Conservation (phyloP, 2,329 filamentous ascomycete genomes). For the Fusarium nurragi region DNA sequence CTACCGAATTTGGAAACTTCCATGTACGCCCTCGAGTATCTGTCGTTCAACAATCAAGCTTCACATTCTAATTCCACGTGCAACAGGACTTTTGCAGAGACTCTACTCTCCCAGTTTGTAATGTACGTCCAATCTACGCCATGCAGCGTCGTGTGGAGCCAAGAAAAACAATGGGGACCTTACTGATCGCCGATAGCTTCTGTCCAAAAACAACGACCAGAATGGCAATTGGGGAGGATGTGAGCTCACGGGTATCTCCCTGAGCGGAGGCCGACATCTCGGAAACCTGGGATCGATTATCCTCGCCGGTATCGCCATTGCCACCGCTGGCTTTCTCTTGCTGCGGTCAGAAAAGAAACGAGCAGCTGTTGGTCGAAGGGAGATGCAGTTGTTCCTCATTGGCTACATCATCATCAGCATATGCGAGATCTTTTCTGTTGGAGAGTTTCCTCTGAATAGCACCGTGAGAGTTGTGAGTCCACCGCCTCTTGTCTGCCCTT, state of each 20-base stretch:
- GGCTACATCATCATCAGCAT: slow-evolving; percentile 89
- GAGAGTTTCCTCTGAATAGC: slow-evolving; percentile 80
- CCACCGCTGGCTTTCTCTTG: slow-evolving; percentile 72
- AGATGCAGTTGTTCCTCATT: slow-evolving; percentile 94
- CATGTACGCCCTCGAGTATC: slow-evolving; percentile 53
- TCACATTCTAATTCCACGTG: slow-evolving; percentile 38
- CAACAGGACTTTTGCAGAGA: slow-evolving; percentile 82
- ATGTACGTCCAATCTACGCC: slow-evolving; percentile 66
- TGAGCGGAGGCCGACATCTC: slow-evolving; percentile 72
- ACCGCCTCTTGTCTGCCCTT: neutral
- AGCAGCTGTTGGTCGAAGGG: slow-evolving; percentile 92
- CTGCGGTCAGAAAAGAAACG: slow-evolving; percentile 87
- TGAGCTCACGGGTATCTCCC: slow-evolving; percentile 75
- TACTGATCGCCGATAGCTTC: slow-evolving; percentile 43
- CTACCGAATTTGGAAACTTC: slow-evolving; percentile 70
- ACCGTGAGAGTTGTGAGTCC: slow-evolving; percentile 75
- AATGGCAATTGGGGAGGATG: slow-evolving; percentile 74
- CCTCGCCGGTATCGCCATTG: slow-evolving; percentile 79
- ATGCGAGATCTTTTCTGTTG: slow-evolving; percentile 96
- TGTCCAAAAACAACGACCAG: slow-evolving; percentile 71
- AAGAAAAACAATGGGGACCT: slow-evolving; percentile 29
- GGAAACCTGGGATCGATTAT: slow-evolving; percentile 95
- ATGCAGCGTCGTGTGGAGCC: slow-evolving; percentile 29
- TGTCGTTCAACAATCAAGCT: neutral
- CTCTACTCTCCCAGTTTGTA: slow-evolving; percentile 84